These are phyloP conservation scores for Phialophora chinensis DNA, from an alignment of 2,329 filamentous ascomycete genomes.

Conservation along the genomic window DNA sequence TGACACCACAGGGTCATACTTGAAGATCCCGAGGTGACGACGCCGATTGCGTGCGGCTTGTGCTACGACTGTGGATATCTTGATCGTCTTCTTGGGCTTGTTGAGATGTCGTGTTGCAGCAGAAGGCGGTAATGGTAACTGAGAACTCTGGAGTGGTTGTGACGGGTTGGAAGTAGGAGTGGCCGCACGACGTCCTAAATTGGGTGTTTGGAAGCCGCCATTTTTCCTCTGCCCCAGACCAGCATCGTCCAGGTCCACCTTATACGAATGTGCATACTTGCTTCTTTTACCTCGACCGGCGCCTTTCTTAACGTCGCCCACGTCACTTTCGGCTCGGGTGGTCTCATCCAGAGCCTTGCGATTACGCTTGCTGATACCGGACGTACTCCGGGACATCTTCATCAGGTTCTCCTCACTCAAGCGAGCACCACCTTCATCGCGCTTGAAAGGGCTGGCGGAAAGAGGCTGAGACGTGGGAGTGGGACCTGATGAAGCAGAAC, in stretches of 20 bases:
- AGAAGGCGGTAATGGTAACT: conserved; percentile 21
- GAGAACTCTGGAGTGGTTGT: conserved; percentile 17
- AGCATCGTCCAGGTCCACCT: conserved; percentile 36
- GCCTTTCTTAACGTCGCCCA: conserved; percentile 47
- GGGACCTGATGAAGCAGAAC: conserved; percentile 57
- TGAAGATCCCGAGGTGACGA: conserved; percentile 79
- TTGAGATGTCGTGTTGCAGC: conserved; percentile 51
- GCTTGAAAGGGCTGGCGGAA: conserved; percentile 57
- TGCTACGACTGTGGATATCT: conserved; percentile 73
- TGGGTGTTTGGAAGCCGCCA: conserved; percentile 23
- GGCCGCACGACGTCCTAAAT: conserved; percentile 21
- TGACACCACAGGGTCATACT: conserved; percentile 74
- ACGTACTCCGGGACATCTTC: conserved; percentile 51
- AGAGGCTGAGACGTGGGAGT: conserved; percentile 40
- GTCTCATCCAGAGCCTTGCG: conserved; percentile 81
- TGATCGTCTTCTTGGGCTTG: conserved; percentile 68
- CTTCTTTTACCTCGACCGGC: conserved; percentile 34
- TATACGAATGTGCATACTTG: conserved; percentile 39
- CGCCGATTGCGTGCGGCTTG: conserved; percentile 73
- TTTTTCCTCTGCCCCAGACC: conserved; percentile 28
- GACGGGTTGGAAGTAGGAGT: conserved; percentile 33
- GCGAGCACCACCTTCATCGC: conserved; percentile 56
- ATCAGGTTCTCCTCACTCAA: conserved; percentile 47
- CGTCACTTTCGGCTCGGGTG: conserved; percentile 67
- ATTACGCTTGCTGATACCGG: conserved; percentile 62